Evolutionary conservation across 371 early-diverging fungal species (phyloP), one percentile per base, ranked within the genome.

Genomic region (Funneliformis caledonium): DNA sequence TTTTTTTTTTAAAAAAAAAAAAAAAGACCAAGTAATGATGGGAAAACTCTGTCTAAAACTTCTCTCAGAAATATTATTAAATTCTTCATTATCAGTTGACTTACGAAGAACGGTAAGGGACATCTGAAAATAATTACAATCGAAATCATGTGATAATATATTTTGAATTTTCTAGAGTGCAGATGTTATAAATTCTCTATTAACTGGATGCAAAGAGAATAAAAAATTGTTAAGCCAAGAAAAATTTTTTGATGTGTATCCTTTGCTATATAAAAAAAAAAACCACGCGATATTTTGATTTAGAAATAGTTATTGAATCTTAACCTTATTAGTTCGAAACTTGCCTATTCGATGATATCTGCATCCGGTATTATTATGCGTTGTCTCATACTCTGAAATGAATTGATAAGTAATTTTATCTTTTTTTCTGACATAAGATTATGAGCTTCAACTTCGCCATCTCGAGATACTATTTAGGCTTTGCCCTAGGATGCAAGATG

Each of bases 151-250:
- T 31, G 45, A 50, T 45, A 19, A 26, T 72, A 52, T 73, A 56
- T 56, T 31, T 31, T 50, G n/a, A 70, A 42, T 45, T 70, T 59
- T 73, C 11, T 7, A 76, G 76, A 42, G 61, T 19, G 52, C 76
- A 14, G 61, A 76, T 43, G 42, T 76, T 12, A 76, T 76, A 26
- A 76, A 76, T n/a, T 42, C 64, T 5, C 33, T 76, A n/a, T 76
- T 76, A n/a, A 76, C 76, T n/a, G 76, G 76, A 60, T 76, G 76
- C 45, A 76, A 76, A 62, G 76, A 76, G 37, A 76, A 76, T 42
- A 76, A 76, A 76, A 76, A 76, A 43, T 42, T 76, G 3, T 61
- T 76, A 43, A 76, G 76, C 26, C 76, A 76, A 22, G 76, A 60
- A 14, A 8, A 76, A 43, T 42, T 76, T 61, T 43, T 76, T 43